phyloP scores from a whole-genome alignment of 2,329 filamentous ascomycete species.

The Paecilomyces sp. region DNA sequence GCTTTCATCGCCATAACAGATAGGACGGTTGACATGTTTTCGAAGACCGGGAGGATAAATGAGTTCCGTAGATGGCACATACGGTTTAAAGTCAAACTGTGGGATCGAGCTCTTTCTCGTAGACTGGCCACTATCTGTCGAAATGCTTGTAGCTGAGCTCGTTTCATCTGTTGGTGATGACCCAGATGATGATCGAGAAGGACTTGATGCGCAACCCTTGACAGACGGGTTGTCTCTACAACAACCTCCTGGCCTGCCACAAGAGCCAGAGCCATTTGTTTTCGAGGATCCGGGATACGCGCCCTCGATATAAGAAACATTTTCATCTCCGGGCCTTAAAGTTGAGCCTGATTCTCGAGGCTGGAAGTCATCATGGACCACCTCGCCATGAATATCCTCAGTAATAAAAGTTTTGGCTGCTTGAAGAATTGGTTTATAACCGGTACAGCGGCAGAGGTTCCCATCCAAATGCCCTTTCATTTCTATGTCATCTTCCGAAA shows the following conservation, averaged over 20 bases:
- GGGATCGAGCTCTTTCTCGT: conserved; percentile 52
- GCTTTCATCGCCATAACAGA: conserved; percentile 78
- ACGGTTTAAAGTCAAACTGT: conserved; percentile 78
- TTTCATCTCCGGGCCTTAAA: conserved; percentile 33
- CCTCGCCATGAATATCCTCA: conserved; percentile 44
- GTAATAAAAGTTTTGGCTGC: conserved; percentile 68
- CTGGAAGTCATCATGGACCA: conserved; percentile 44
- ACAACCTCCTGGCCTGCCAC: conserved; percentile 19
- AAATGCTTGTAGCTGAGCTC: conserved; percentile 2
- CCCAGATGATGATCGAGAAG: background rate
- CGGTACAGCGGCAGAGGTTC: conserved; percentile 80
- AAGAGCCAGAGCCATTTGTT: conserved; percentile 10
- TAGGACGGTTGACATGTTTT: conserved; percentile 66
- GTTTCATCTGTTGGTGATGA: background rate
- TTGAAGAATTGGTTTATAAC: conserved; percentile 79
- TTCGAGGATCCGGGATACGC: background rate
- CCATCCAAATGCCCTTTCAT: conserved; percentile 72
- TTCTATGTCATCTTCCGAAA: conserved; percentile 70
- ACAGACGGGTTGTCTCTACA: conserved; percentile 13
- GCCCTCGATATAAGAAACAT: conserved; percentile 25
- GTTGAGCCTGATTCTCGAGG: conserved; percentile 45
- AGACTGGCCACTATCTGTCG: background rate
- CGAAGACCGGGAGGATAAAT: conserved; percentile 77
- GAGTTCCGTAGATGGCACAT: conserved; percentile 77
- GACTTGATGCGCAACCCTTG: conserved; percentile 4